Percentiles rank a stretch among this genome's conserved stretches.
Conservation (phyloP, 352 stramenopile species). For the Pythium utonaiense region DNA sequence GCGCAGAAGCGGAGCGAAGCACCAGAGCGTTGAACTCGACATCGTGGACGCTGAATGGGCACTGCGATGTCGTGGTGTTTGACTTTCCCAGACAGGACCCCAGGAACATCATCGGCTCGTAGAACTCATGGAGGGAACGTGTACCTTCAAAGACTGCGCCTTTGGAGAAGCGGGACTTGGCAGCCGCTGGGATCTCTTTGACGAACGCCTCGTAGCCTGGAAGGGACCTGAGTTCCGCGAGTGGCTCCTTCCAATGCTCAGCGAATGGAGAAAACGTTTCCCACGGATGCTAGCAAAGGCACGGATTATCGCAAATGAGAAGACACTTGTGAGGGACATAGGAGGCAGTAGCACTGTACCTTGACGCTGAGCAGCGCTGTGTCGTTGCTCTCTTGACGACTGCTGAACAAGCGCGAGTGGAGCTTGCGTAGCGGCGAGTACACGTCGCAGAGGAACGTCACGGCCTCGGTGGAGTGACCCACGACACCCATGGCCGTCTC, state of each 20-base stretch:
- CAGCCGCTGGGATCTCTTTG: constrained; percentile 38
- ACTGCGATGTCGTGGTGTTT: not conserved
- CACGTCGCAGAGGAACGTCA: constrained; percentile 69
- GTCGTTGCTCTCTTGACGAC: constrained; percentile 19
- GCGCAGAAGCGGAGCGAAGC: constrained; percentile 53
- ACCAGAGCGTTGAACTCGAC: constrained; percentile 80
- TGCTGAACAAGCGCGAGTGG: constrained; percentile 47
- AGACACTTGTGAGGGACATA: no score
- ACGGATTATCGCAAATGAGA: no score
- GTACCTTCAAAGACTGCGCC: constrained; percentile 41
- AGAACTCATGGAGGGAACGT: constrained; percentile 45
- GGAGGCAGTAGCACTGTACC: no score
- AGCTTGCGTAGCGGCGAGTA: constrained; percentile 59
- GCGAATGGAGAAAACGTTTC: constrained; percentile 80
- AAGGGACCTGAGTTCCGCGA: constrained; percentile 43
- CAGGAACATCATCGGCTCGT: constrained; percentile 81
- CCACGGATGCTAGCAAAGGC: constrained; percentile 86
- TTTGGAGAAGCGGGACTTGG: constrained; percentile 44
- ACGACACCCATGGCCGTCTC: constrained; percentile 64
- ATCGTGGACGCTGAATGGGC: constrained; percentile 54
- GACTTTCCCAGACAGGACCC: constrained; percentile 25
- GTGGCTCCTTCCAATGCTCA: constrained; percentile 51
- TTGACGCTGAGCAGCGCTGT: constrained; percentile 34
- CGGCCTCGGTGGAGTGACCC: constrained; percentile 47
- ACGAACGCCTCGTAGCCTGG: constrained; percentile 46